A percentile compares a stretch with the other conserved stretches of the same genome.
Evolutionary conservation across 768 basidiomycete species (phyloP).

Genomic region (Trametes punicea): DNA sequence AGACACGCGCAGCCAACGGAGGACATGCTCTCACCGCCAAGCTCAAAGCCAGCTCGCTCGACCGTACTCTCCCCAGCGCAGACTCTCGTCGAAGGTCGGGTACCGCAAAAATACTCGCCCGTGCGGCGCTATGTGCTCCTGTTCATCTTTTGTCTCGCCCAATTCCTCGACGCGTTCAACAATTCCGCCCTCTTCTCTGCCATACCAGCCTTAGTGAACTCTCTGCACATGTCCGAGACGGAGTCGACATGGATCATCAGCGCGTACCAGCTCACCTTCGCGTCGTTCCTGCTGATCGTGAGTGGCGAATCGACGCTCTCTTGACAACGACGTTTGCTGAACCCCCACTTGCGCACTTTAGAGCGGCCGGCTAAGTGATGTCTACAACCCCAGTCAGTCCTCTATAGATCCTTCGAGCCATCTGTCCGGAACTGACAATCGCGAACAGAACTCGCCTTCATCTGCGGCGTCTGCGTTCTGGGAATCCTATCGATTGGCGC

Average conservation of each 20-base stretch:
- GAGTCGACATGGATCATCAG: constrained; percentile 35
- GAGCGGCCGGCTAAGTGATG: constrained; percentile 34
- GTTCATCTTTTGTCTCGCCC: constrained; percentile 34
- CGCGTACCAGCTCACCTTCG: constrained; percentile 36
- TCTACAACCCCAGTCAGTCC: constrained; percentile 32
- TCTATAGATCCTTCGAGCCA: not conserved
- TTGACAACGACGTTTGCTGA: not conserved
- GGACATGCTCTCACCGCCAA: constrained; percentile 18
- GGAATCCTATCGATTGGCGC: constrained; percentile 31
- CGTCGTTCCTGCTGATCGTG: constrained; percentile 34
- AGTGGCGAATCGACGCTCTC: constrained; percentile 8
- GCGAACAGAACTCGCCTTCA: constrained; percentile 29
- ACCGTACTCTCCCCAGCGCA: constrained; percentile 27
- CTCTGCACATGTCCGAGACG: constrained; percentile 26
- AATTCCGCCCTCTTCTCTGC: constrained; percentile 35
- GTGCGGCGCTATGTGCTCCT: constrained; percentile 32
- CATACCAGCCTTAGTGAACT: constrained; percentile 28
- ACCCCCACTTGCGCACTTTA: not conserved
- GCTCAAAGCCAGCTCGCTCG: not conserved
- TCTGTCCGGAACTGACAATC: not conserved
- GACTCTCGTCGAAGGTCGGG: constrained; percentile 30
- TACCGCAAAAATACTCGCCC: constrained; percentile 26
- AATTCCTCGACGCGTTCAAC: constrained; percentile 38
- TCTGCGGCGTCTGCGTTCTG: constrained; percentile 26
- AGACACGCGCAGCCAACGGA: not conserved